Conservation (phyloP, 805 yeast genomes). For the Zygoascus biomembranicola region DNA sequence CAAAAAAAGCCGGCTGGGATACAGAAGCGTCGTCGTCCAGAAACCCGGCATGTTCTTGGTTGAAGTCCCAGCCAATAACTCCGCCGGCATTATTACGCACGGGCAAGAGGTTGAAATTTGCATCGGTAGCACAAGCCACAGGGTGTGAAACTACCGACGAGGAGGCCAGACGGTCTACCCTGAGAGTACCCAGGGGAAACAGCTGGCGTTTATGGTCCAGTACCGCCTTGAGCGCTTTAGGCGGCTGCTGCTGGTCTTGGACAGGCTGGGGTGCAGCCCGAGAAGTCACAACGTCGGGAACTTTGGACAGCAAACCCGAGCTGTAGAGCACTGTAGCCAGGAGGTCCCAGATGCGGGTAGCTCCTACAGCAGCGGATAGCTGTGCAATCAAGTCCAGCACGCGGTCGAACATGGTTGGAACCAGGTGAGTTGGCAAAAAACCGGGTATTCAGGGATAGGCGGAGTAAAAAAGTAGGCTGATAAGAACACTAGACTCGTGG, state of each 20-base stretch:
- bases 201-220: neutral
- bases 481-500: no score
- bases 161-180: neutral
- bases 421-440: no score
- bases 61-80: conserved; percentile 17
- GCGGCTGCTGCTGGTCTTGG: neutral
- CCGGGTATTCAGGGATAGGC: no score
- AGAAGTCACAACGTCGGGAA: neutral
- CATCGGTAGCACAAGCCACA: conserved; percentile 18
- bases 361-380: neutral
- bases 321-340: neutral
- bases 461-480: no score
- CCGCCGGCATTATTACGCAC: conserved; percentile 11
- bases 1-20: neutral
- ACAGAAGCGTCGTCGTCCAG: neutral
- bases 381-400: neutral
- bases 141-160: conserved; percentile 4
- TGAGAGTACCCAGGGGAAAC: neutral
- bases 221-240: neutral
- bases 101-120: conserved; percentile 13
- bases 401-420: neutral
- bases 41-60: neutral
- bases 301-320: neutral
- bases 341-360: neutral
- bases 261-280: neutral